phyloP scores from a whole-genome alignment of 768 basidiomycete genomes.

The Albatrellus ellisii region DNA sequence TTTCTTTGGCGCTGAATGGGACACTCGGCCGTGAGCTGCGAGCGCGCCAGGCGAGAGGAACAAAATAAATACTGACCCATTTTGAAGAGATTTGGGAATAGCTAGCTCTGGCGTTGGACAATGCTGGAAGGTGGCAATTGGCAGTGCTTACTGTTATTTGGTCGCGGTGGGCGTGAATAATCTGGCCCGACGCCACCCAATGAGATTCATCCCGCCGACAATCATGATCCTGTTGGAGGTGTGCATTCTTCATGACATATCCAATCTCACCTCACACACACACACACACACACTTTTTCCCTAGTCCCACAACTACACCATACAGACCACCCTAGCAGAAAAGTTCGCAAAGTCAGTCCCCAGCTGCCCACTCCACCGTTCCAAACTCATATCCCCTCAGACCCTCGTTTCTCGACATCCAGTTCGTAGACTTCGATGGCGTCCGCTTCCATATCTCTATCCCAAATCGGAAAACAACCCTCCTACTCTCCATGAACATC shows the following conservation, averaged over 20 bases:
- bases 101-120: background rate
- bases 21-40: constrained; percentile 1
- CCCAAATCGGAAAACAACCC: constrained; percentile 65
- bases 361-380: constrained; percentile 5
- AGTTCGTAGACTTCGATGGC: constrained; percentile 96
- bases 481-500: constrained; percentile 92
- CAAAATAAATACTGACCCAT: constrained; percentile 18
- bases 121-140: constrained; percentile 9
- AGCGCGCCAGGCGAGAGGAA: background rate
- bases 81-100: constrained; percentile 15
- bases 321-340: constrained; percentile 79
- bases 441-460: constrained; percentile 92
- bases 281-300: constrained; percentile 1
- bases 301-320: constrained; percentile 86
- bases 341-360: constrained; percentile 68
- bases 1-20: constrained; percentile 71
- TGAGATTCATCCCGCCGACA: background rate
- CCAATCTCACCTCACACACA: background rate
- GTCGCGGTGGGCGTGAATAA: background rate
- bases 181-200: constrained; percentile 1
- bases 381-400: constrained; percentile 27
- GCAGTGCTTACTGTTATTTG: constrained; percentile 15
- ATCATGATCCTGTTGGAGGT: constrained; percentile 84
- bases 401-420: constrained; percentile 83
- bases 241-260: constrained; percentile 8